These are phyloP conservation scores for Cyclotella choctawhatcheeana DNA, from an alignment of 108 stramenopile species.

Conservation along the genomic window DNA sequence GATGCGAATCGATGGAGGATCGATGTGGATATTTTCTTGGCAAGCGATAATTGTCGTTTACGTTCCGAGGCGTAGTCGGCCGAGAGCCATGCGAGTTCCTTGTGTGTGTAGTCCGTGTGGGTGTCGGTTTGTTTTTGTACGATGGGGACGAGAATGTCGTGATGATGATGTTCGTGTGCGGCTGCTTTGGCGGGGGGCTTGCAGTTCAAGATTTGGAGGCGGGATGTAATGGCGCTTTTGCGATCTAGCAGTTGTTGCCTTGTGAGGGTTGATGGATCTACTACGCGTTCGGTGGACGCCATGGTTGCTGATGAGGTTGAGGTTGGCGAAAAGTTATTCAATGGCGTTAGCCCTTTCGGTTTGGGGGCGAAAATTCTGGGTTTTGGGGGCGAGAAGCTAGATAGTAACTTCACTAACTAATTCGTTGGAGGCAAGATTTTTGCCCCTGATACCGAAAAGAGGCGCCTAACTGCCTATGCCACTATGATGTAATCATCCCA, in stretches of 20 bases:
- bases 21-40: constrained; percentile 58
- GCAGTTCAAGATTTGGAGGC: constrained; percentile 7
- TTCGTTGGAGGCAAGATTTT: too few relatives aligned
- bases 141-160: constrained; percentile 19
- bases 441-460: too few relatives aligned
- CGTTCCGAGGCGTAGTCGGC: constrained; percentile 87
- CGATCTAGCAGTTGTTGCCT: constrained; percentile 28
- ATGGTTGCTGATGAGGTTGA: too few relatives aligned
- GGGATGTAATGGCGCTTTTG: constrained; percentile 21
- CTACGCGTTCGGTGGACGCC: not conserved
- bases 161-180: not conserved
- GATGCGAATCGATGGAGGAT: constrained; percentile 58
- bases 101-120: constrained; percentile 86
- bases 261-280: not conserved
- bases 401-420: too few relatives aligned
- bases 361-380: too few relatives aligned
- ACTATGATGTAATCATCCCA: too few relatives aligned
- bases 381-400: too few relatives aligned
- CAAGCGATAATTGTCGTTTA: constrained; percentile 66
- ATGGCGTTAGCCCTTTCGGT: too few relatives aligned
- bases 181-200: not conserved
- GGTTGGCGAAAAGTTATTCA: too few relatives aligned
- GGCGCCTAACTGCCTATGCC: too few relatives aligned
- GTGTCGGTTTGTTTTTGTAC: constrained; percentile 57
- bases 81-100: constrained; percentile 73